Base-by-base conservation (phyloP, 345 rosid species). In the Syzygium aqueum region DNA sequence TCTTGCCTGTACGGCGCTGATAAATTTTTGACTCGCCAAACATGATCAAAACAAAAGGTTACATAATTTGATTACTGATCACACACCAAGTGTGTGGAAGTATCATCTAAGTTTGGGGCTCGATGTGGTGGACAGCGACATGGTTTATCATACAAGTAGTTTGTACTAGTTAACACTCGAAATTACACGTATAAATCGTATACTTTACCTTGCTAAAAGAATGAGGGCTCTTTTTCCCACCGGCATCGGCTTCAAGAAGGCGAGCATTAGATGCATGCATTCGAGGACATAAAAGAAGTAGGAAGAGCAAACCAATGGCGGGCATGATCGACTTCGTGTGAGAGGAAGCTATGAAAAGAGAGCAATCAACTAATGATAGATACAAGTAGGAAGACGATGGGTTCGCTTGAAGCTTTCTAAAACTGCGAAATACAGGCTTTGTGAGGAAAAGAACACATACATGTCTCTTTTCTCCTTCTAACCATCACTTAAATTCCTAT, bases 231-330 rank as follows among this genome's bases (percentile, higher is more conserved):
- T 19, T 40, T 73, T 25, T 33, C 23, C 80, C 80, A 73, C 15
- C 7, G 80, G 80, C 80, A 40, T 73, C 27, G 14, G 49, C 80
- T 73, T 19, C 49, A 19, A 73, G 80, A 73, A 37, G 89, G 22
- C 94, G 92, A 91, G 92, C 95, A 77, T 77, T 49, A 27, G 90
- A 92, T 89, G 91, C 85, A 89, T 89, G 91, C 89, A 91, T 82
- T 84, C 87, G 87, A 67, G 89, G 85, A 51, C 86, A 85, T 49
- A 90, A 84, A 11, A 56, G 84, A 90, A 56, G 87, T 89, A 84
- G 28, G 4, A 83, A 37, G 85, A 89, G 17, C 85, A 90, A 77
- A 85, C 88, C 84, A 65, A 83, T 56, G 15, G 90, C 85, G 19
- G 84, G 25, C 16, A 28, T 21, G 30, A 40, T 54, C 85, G 6